phyloP scores from a whole-genome alignment of 345 rosid species.

The Arabis hirsuta region DNA sequence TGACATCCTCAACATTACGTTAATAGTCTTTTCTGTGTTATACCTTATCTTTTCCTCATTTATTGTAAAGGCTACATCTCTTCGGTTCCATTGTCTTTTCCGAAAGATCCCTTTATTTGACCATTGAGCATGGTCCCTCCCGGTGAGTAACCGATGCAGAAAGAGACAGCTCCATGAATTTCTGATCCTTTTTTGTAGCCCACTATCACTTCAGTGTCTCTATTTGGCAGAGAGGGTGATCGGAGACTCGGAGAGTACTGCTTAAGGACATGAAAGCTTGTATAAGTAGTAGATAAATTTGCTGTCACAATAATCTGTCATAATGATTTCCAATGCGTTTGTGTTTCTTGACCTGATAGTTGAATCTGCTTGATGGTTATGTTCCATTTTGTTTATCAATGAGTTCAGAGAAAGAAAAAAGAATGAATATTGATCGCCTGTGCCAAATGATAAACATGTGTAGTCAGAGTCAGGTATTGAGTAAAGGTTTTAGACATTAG shows the following conservation, averaged over 20 bases:
- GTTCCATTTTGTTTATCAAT: no score
- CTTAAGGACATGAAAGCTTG: neutral
- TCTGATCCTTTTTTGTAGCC: neutral
- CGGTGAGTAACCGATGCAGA: slow-evolving; percentile 18
- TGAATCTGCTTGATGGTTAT: no score
- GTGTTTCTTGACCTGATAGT: no score
- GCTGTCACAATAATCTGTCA: no score
- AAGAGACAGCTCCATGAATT: neutral
- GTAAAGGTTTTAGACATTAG: no score
- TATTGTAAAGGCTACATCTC: slow-evolving; percentile 22
- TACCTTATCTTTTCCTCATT: neutral
- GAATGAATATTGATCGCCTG: no score
- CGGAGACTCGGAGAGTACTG: no score
- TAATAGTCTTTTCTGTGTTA: neutral
- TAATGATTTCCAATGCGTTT: no score
- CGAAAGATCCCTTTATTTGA: no score
- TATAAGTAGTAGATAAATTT: neutral
- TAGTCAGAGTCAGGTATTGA: no score
- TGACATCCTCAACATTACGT: slow-evolving; percentile 9
- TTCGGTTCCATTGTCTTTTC: neutral
- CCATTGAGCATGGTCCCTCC: neutral
- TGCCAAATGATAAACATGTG: no score
- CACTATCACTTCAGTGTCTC: neutral
- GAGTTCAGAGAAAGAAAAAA: no score
- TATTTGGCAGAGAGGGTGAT: neutral